Percentiles rank a stretch among this genome's conserved stretches.
Evolutionary conservation across 139 green algal species (phyloP).

Genomic region (Auxenochlorella pyrenoidosa): DNA sequence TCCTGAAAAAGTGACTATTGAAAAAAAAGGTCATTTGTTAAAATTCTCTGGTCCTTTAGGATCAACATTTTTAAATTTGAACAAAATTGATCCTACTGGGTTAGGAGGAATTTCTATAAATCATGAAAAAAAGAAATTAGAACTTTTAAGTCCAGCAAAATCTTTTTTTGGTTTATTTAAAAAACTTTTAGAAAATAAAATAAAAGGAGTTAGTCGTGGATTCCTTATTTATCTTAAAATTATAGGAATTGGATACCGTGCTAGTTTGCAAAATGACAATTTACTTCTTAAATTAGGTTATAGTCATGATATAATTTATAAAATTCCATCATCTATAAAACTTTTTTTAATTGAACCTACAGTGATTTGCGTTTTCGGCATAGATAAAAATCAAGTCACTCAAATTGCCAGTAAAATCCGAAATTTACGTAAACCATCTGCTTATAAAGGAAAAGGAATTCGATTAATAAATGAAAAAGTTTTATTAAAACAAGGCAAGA

Average conservation of each 20-base stretch:
- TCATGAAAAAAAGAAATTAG: slow-evolving; percentile 25
- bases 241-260: slow-evolving; percentile 33
- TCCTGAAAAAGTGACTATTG: slow-evolving; percentile 47
- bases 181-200: slow-evolving; percentile 38
- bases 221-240: slow-evolving; percentile 31
- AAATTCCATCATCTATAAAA: slow-evolving; percentile 46
- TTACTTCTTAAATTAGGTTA: slow-evolving; percentile 56
- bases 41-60: slow-evolving; percentile 29
- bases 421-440: slow-evolving; percentile 47
- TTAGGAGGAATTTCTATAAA: slow-evolving; percentile 31
- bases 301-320: slow-evolving; percentile 59
- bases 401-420: slow-evolving; percentile 61
- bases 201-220: not conserved
- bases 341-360: slow-evolving; percentile 62
- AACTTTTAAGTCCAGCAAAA: slow-evolving; percentile 27
- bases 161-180: slow-evolving; percentile 38
- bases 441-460: slow-evolving; percentile 64
- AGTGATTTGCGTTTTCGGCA: slow-evolving; percentile 58
- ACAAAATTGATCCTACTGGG: slow-evolving; percentile 24
- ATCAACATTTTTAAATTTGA: slow-evolving; percentile 25
- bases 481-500: slow-evolving; percentile 52
- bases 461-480: slow-evolving; percentile 57
- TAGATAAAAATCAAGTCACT: slow-evolving; percentile 62
- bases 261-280: slow-evolving; percentile 15
- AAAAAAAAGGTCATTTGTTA: slow-evolving; percentile 38